Conservation (phyloP, 768 basidiomycete species). For the Termitomyces sp. region DNA sequence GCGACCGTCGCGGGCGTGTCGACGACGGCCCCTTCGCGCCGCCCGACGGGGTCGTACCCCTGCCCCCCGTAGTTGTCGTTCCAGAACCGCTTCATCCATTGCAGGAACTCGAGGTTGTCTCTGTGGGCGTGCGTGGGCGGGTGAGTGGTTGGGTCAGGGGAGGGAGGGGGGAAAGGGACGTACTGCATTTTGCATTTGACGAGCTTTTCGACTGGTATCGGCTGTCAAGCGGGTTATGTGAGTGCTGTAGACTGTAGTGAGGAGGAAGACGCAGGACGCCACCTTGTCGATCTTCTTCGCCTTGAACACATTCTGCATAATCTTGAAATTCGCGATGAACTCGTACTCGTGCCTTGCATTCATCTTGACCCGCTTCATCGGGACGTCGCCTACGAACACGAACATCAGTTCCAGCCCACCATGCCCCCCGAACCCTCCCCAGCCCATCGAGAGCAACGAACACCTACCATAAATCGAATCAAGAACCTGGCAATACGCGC, state of each 20-base stretch:
- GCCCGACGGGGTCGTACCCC: slow-evolving; percentile 79
- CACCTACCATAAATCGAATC: slow-evolving; percentile 93
- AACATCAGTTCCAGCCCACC: too few species aligned
- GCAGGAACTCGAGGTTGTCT: slow-evolving; percentile 97
- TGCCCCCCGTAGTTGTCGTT: slow-evolving; percentile 87
- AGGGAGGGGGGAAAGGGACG: slow-evolving; percentile 32
- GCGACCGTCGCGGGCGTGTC: slow-evolving; percentile 80
- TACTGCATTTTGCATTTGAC: slow-evolving; percentile 99
- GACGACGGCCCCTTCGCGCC: slow-evolving; percentile 74
- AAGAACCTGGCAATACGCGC: slow-evolving; percentile 91
- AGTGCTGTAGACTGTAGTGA: not conserved
- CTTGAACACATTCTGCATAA: slow-evolving; percentile 92
- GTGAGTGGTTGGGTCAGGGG: too few species aligned
- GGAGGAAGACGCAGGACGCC: not conserved
- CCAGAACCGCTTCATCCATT: slow-evolving; percentile 98
- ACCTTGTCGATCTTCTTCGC: slow-evolving; percentile 93
- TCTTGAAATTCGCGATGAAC: slow-evolving; percentile 91
- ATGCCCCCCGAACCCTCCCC: not conserved
- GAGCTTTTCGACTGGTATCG: slow-evolving; percentile 91
- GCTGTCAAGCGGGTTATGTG: slow-evolving; percentile 43
- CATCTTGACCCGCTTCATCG: slow-evolving; percentile 93
- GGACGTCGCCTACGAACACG: slow-evolving; percentile 85
- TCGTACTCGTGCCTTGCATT: slow-evolving; percentile 96
- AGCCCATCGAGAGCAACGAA: slow-evolving; percentile 3
- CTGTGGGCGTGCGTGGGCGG: slow-evolving; percentile 41